These are phyloP conservation scores for Waltiozyma sp. DNA, from an alignment of 1,139 yeast species.

Conservation along the genomic window DNA sequence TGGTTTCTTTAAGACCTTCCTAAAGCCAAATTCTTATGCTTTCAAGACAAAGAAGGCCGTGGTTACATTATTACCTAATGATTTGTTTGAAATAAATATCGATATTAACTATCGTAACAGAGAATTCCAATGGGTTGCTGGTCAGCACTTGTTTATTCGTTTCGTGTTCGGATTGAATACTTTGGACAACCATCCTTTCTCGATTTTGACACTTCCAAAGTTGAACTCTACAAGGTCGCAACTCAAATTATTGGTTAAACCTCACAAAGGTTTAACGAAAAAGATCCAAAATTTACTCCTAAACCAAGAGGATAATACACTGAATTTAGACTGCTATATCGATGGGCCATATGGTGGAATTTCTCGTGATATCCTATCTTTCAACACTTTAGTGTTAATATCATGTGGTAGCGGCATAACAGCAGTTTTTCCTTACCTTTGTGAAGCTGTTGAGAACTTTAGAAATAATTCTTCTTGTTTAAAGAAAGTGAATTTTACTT, in stretches of 20 bases:
- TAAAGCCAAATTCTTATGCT: conserved; percentile 32
- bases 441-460: conserved; percentile 13
- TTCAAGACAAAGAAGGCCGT: conserved; percentile 37
- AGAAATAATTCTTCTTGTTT: conserved; percentile 9
- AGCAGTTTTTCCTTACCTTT: conserved; percentile 36
- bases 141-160: conserved; percentile 49
- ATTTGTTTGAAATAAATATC: conserved; percentile 33
- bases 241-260: conserved; percentile 39
- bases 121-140: conserved; percentile 42
- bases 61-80: conserved; percentile 24
- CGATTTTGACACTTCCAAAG: conserved; percentile 34
- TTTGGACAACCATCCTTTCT: conserved; percentile 54
- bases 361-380: conserved; percentile 35
- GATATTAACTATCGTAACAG: conserved; percentile 21
- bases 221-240: conserved; percentile 16
- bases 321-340: conserved; percentile 26
- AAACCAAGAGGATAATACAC: conserved; percentile 10
- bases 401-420: conserved; percentile 48
- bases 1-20: conserved; percentile 38
- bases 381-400: conserved; percentile 35
- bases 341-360: conserved; percentile 64
- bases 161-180: conserved; percentile 32
- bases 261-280: conserved; percentile 41
- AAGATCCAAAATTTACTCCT: conserved; percentile 15
- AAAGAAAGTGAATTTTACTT: conserved; percentile 30